Base-by-base conservation (phyloP, 495 filamentous ascomycete species). In the Elasticomyces elasticus region DNA sequence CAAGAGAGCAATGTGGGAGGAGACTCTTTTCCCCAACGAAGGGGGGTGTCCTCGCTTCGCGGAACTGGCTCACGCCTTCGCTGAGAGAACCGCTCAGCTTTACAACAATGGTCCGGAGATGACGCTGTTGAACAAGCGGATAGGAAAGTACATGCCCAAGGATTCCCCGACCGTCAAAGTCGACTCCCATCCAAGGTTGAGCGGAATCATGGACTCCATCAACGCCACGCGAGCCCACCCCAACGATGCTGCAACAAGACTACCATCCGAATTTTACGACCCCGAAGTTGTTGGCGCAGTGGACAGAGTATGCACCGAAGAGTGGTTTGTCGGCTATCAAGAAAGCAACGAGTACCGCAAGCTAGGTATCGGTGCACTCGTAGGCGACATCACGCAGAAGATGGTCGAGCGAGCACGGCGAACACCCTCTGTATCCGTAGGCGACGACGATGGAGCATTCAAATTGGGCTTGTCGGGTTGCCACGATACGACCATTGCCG, bases 11-110 rank as follows among this genome's bases (percentile, higher is more conserved):
- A 76, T 82, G 0, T 75, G 76, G 0, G 90, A 96, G 51, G 92
- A 98, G 71, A 96, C 91, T 0, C 72, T 98, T 0, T 95, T 85
- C 66, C 92, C 92, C 0, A 98, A 97, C 64, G 89, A 94, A 51
- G 71, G 75, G 46, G 86, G 82, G 66, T 98, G 92, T 67, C 78
- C 83, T 33, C 78, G 92, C 11, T 92, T 95, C 65, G 79, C 80
- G 24, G 86, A 91, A 48, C 76, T 98, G 7, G 78, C 81, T 1
- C 70, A 82, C 22, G 83, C 84, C 0, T 98, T 95, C 66, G 89
- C 90, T 1, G 77, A 90, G 48, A 76, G 87, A 5, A 78, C 90
- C 3, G 88, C 89, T 10, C 74, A 82, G 28, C 76, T 82, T 62
- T 95, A 87, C 86, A 95, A 96, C 65, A 72, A 78, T 11, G 78